Percentiles rank a stretch among this genome's conserved stretches.
Conservation (phyloP, 164 flowering plant genomes). For the Berberis thunbergii region DNA sequence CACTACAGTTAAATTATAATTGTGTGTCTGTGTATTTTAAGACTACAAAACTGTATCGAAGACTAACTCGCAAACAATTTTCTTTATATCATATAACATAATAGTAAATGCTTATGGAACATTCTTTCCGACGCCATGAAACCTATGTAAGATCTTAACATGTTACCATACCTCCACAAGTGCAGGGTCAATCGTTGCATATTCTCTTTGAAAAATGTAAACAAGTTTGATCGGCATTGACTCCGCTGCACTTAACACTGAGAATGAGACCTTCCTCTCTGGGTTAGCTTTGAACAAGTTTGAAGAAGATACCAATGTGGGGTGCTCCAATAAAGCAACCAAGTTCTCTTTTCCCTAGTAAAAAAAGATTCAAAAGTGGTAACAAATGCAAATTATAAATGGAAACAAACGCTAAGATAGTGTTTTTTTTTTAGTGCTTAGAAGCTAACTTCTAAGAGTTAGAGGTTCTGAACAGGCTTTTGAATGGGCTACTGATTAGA, state of each 20-base stretch:
- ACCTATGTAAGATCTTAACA: too few species aligned
- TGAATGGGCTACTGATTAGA: neutral
- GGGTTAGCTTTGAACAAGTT: conserved; percentile 38
- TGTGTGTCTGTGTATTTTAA: too few species aligned
- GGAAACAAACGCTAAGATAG: neutral
- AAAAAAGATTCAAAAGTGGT: neutral
- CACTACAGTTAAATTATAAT: too few species aligned
- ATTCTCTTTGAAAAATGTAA: conserved; percentile 88
- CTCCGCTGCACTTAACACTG: conserved; percentile 14
- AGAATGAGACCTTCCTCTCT: conserved; percentile 36
- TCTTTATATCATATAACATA: too few species aligned
- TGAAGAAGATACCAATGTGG: conserved; percentile 43
- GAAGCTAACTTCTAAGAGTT: too few species aligned
- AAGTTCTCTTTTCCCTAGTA: conserved; percentile 34
- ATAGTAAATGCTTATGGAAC: too few species aligned
- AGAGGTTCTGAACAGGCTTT: too few species aligned
- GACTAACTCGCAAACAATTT: too few species aligned
- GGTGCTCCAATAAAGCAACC: conserved; percentile 50
- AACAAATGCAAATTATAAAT: neutral
- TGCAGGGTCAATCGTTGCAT: conserved; percentile 83
- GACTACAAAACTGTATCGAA: too few species aligned
- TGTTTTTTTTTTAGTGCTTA: too few species aligned
- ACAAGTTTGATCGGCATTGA: conserved; percentile 36
- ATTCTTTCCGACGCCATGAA: too few species aligned
- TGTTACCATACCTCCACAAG: conserved; percentile 49